Percentiles rank a stretch among this genome's conserved stretches.
These are phyloP conservation scores for Capsella bursapastoris DNA, from an alignment of 345 rosid genomes.

Conservation along the genomic window DNA sequence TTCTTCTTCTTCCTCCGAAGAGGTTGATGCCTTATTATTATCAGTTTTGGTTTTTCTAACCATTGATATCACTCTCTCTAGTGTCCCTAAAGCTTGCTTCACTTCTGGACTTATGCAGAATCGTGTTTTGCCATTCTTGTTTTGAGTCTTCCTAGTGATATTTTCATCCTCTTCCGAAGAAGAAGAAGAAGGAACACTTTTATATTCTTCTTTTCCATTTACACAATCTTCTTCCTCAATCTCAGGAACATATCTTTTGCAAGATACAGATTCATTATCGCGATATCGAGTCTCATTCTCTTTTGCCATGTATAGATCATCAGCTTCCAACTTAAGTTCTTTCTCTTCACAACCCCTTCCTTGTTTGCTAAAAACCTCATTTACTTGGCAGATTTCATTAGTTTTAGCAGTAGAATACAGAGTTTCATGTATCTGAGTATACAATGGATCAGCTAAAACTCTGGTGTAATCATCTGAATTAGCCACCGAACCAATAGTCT, in stretches of 20 bases:
- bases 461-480: constrained; percentile 53
- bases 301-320: constrained; percentile 6
- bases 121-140: constrained; percentile 44
- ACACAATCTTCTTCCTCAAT: constrained; percentile 67
- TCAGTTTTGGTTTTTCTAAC: constrained; percentile 52
- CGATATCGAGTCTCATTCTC: constrained; percentile 29
- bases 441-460: constrained; percentile 73
- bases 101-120: constrained; percentile 65
- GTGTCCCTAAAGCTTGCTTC: constrained; percentile 68
- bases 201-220: constrained; percentile 11
- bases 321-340: constrained; percentile 16
- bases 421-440: constrained; percentile 56
- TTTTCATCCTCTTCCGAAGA: constrained; percentile 34
- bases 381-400: constrained; percentile 38
- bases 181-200: constrained; percentile 9
- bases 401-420: constrained; percentile 47
- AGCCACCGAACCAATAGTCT: constrained; percentile 70
- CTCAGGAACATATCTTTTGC: constrained; percentile 52
- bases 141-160: constrained; percentile 21
- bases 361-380: constrained; percentile 38
- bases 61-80: constrained; percentile 70
- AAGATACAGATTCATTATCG: constrained; percentile 27
- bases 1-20: constrained; percentile 43
- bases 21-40: constrained; percentile 37
- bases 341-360: constrained; percentile 7